Percentiles rank a stretch among this genome's conserved stretches.
Conservation (phyloP, 257 asterid genomes). For the Solanum peruvianum region DNA sequence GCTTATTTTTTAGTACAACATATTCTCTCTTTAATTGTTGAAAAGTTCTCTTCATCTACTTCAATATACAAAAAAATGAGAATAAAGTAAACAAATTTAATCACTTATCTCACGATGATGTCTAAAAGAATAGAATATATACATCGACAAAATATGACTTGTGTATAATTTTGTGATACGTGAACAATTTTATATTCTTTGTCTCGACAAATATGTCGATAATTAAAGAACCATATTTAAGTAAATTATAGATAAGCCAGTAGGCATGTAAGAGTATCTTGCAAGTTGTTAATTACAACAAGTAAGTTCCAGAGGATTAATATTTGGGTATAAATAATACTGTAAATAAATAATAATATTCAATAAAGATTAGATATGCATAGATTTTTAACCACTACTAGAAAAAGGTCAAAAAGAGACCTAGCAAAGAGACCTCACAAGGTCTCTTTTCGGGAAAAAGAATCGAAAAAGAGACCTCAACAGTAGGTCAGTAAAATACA, state of each 20-base stretch:
- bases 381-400: too few species aligned
- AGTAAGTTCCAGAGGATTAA: too few species aligned
- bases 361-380: too few species aligned
- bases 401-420: too few species aligned
- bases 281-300: neutral
- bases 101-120: neutral
- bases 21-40: slow-evolving; percentile 67
- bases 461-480: too few species aligned
- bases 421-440: too few species aligned
- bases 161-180: neutral
- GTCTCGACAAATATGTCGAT: neutral
- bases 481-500: too few species aligned
- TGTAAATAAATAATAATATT: too few species aligned
- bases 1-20: slow-evolving; percentile 48
- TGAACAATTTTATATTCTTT: neutral
- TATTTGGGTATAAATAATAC: too few species aligned
- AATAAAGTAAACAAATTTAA: neutral
- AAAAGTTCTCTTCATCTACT: slow-evolving; percentile 59
- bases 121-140: too few species aligned
- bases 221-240: neutral
- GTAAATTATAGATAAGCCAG: neutral
- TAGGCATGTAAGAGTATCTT: neutral
- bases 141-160: neutral
- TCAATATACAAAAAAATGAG: neutral
- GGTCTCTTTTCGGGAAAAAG: too few species aligned